A percentile compares a stretch with the other conserved stretches of the same genome.
These are phyloP conservation scores for Austroboletus eburneus DNA, from an alignment of 768 basidiomycete species.

Conservation along the genomic window DNA sequence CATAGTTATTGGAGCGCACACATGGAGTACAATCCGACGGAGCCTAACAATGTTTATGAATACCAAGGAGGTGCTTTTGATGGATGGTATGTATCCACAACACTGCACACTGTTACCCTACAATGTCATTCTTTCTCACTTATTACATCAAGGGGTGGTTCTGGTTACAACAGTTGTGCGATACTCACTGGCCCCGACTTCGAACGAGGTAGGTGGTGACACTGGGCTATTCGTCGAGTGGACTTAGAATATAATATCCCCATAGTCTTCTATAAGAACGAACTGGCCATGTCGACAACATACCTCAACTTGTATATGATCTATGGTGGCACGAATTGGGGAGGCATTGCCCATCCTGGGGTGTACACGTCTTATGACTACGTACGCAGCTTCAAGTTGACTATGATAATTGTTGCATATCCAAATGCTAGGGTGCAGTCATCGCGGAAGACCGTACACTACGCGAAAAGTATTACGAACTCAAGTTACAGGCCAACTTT, in stretches of 20 bases:
- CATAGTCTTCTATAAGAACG: slow-evolving; percentile 22
- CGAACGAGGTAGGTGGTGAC: slow-evolving; percentile 16
- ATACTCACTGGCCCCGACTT: slow-evolving; percentile 23
- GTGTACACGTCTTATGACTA: slow-evolving; percentile 63
- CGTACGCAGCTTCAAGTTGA: slow-evolving; percentile 18
- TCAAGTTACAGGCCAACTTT: slow-evolving; percentile 50
- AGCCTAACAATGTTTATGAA: slow-evolving; percentile 23
- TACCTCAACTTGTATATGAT: slow-evolving; percentile 51
- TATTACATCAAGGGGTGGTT: slow-evolving; percentile 17
- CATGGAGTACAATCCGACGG: slow-evolving; percentile 15
- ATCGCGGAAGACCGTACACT: slow-evolving; percentile 50
- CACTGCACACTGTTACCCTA: background rate
- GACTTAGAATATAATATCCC: background rate
- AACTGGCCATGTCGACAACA: slow-evolving; percentile 12
- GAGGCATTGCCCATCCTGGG: slow-evolving; percentile 49
- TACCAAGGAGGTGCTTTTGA: slow-evolving; percentile 48
- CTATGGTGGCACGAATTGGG: slow-evolving; percentile 65
- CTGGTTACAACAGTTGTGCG: slow-evolving; percentile 19
- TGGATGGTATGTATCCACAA: slow-evolving; percentile 44
- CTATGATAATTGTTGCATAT: background rate
- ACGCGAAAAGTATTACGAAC: slow-evolving; percentile 51
- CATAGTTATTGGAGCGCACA: slow-evolving; percentile 46
- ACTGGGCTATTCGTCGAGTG: background rate
- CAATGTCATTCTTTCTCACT: slow-evolving; percentile 1
- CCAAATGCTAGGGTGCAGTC: slow-evolving; percentile 37